Percentiles rank a stretch among this genome's conserved stretches.
Evolutionary conservation across 1,284 basidiomycete species (phyloP).

Genomic region (Naganishia albida): DNA sequence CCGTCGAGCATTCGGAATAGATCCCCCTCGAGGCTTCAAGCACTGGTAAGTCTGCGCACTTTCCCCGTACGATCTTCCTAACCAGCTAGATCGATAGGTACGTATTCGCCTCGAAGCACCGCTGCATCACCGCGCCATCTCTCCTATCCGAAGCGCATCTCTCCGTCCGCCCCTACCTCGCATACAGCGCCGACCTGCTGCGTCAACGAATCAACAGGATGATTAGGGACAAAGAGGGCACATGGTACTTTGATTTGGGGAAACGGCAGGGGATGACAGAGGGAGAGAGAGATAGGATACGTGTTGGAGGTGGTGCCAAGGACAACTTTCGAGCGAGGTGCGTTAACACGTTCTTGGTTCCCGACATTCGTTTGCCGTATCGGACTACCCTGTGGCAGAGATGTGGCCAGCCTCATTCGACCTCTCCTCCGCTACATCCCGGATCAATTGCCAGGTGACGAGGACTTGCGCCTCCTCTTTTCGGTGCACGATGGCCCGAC

Average conservation of each 20-base stretch:
- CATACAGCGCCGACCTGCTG: constrained; percentile 39
- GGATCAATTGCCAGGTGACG: background rate
- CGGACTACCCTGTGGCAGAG: background rate
- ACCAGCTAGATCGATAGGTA: constrained; percentile 39
- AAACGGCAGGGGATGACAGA: constrained; percentile 10
- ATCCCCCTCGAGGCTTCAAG: constrained; percentile 47
- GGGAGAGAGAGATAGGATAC: background rate
- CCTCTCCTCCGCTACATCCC: constrained; percentile 10
- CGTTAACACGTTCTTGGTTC: background rate
- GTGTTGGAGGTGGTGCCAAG: constrained; percentile 8
- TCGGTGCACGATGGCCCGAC: constrained; percentile 4
- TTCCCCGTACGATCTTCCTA: background rate
- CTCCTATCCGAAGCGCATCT: constrained; percentile 43
- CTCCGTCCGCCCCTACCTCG: constrained; percentile 44
- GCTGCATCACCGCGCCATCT: constrained; percentile 37
- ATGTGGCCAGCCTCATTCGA: constrained; percentile 8
- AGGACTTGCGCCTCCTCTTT: constrained; percentile 12
- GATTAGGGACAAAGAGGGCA: constrained; percentile 4
- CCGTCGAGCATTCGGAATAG: constrained; percentile 39
- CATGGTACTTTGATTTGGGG: constrained; percentile 18
- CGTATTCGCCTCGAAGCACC: constrained; percentile 39
- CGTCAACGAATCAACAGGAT: constrained; percentile 37
- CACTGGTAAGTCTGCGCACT: constrained; percentile 39
- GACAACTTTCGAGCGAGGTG: background rate
- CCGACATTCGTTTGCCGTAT: background rate